Evolutionary conservation across 495 filamentous ascomycete genomes (phyloP).

Genomic region (Bombardia bombarda): DNA sequence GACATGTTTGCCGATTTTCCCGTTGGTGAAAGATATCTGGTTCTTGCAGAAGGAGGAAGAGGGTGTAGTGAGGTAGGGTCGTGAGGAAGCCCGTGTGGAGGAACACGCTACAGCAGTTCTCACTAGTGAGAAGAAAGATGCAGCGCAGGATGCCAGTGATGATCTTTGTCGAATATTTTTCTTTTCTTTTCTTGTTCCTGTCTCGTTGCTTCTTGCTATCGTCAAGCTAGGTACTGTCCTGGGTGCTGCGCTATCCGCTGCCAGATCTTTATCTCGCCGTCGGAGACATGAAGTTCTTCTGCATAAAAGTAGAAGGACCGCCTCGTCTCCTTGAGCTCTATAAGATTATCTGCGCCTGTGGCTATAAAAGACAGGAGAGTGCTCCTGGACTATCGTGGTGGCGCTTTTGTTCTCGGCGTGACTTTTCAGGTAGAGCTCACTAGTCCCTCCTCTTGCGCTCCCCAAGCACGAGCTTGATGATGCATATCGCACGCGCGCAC

Average conservation of each 20-base stretch:
- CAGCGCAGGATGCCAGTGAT: conserved; percentile 24
- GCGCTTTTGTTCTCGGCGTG: conserved; percentile 13
- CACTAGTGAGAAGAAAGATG: conserved; percentile 24
- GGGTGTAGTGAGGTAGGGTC: too few relatives aligned
- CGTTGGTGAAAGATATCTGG: neutral
- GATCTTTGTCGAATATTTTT: conserved; percentile 25
- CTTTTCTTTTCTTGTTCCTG: conserved; percentile 35
- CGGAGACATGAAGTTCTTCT: conserved; percentile 3
- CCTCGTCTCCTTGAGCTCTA: conserved; percentile 25
- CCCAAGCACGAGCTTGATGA: conserved; percentile 2
- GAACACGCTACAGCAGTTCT: conserved; percentile 24
- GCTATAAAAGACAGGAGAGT: conserved; percentile 38
- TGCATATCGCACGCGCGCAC: conserved; percentile 1
- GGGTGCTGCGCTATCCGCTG: conserved; percentile 43
- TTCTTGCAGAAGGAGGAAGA: too few relatives aligned
- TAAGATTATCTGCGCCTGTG: conserved; percentile 37
- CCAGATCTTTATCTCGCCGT: conserved; percentile 30
- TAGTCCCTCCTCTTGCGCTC: conserved; percentile 19
- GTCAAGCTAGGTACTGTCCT: conserved; percentile 48
- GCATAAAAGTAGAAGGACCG: conserved; percentile 14
- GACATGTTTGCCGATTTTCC: neutral
- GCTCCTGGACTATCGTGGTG: conserved; percentile 17
- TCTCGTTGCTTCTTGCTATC: conserved; percentile 52
- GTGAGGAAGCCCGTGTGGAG: neutral
- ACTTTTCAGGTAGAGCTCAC: conserved; percentile 4